Base-by-base conservation (phyloP, 768 basidiomycete species). In the Mycena sanguinolenta region DNA sequence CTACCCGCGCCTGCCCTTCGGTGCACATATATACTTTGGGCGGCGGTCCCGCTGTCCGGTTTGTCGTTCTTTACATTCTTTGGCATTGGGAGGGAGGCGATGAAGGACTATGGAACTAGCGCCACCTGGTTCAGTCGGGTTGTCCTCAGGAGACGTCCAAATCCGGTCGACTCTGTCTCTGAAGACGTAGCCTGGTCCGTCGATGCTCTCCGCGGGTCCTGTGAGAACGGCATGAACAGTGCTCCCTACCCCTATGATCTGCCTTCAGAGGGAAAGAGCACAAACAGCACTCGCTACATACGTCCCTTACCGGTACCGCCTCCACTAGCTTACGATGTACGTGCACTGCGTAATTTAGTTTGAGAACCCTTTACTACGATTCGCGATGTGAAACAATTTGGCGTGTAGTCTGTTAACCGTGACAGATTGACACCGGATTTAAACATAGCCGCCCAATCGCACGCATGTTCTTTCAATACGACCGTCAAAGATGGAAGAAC, bases 11-110 rank as follows among this genome's bases (percentile, higher is more conserved):
- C 23, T 10, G 21, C 50, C 50, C 50, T 79, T 17, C 58, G 58
- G 9, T 54, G 69, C 30, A 42, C 30, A 14, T 65, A 49, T 16
- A 25, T 76, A 5, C 57, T 78, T 4, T 82, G 81, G 76, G 75
- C 75, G 76, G 67, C 75, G 2, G 59, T 77, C 7, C 78, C 81
- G 0, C 54, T 83, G 21, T 71, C 77, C 36, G 69, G 81, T 19
- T 53, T 81, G 49, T 21, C 82, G 19, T 85, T 85, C 74, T 83
- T 88, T 77, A 65, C 78, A n/a, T 80, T 86, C 73, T 88, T 88
- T 70, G 82, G 81, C 8, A 77, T 82, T 30, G 79, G 82, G 8
- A 78, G 75, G 63, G 87, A 85, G 44, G 79, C 82, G 0, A 71
- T 79, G 53, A 70, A 65, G 23, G 82, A 83, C 34, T 85, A 85